Base-by-base conservation (phyloP, 495 filamentous ascomycete species). In the Oidiodendron maius region DNA sequence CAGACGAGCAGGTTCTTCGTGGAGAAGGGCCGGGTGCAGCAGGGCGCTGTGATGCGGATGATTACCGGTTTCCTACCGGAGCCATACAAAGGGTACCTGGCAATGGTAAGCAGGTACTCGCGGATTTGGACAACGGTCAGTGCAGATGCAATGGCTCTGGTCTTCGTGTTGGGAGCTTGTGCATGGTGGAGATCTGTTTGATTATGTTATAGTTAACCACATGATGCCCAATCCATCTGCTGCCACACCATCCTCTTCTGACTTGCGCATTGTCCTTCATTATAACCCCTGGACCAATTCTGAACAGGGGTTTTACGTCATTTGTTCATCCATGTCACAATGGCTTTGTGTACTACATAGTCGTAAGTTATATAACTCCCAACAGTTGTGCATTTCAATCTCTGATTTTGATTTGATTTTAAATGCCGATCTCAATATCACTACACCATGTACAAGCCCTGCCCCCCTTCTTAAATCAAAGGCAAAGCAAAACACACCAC, bases 121-220 rank as follows among this genome's bases (percentile, higher is more conserved):
- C 80, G 83, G 52, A 81, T 95, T 48, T 77, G 75, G 52, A 66
- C 64, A 9, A 82, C 81, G 28, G 71, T 88, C 3, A 68, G 74
- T 44, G 68, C 65, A 25, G 84, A 88, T 66, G 80, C 82, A 20
- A 66, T 87, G 62, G 73, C 83, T 3, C 76, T 85, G 42, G 65
- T 95, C 3, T 95, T 95, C 72, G 76, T 89, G 46, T 63, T 95
- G 56, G 89, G 89, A 12, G 68, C 77, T 23, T 75, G 79, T 48
- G 72, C 74, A 44, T 91, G 85, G 83, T 81, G 74, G 70, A 71
- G 71, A 44, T 15, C 16, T 30, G 12, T 12, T 30, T 30, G 26
- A 30, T 30, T 30, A n/a, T n/a, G n/a, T n/a, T n/a, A n/a, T n/a
- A n/a, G n/a, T n/a, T n/a, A n/a, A n/a, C n/a, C n/a, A n/a, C n/a